These are phyloP conservation scores for Allium cepa DNA, from an alignment of 106 monocot genomes.

Conservation along the genomic window DNA sequence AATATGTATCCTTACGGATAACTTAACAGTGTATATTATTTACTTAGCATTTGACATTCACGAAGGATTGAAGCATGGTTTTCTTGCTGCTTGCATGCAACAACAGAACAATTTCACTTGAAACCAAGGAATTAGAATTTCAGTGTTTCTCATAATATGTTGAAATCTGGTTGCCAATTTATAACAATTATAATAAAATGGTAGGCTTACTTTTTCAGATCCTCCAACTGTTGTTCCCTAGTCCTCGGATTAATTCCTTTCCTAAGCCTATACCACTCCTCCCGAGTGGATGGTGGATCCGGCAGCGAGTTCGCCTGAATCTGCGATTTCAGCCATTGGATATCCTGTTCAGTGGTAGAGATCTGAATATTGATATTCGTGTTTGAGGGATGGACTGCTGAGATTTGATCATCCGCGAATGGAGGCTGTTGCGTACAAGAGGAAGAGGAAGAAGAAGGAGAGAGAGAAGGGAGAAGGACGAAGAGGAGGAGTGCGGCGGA, in stretches of 20 bases:
- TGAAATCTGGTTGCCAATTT: background rate
- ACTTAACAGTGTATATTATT: too few relatives aligned
- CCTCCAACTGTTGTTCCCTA: conserved; percentile 51
- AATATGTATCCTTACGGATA: too few relatives aligned
- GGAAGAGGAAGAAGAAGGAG: conserved; percentile 20
- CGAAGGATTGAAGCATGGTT: too few relatives aligned
- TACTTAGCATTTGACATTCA: too few relatives aligned
- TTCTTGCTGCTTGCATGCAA: too few relatives aligned
- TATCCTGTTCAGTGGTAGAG: conserved; percentile 29
- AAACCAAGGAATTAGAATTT: background rate
- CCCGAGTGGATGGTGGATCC: conserved; percentile 31
- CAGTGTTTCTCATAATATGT: background rate
- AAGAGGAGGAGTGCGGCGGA: conserved; percentile 17
- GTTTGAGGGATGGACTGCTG: background rate
- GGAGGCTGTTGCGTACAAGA: conserved; percentile 10
- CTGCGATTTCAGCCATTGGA: conserved; percentile 51
- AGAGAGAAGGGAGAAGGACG: conserved; percentile 23
- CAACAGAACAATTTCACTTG: too few relatives aligned
- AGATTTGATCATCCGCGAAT: background rate
- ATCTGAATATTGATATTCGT: conserved; percentile 4
- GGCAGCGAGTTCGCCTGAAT: conserved; percentile 29
- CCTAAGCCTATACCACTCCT: conserved; percentile 39
- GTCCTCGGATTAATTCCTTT: conserved; percentile 74
- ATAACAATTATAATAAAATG: background rate
- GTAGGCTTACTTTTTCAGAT: conserved; percentile 20